Base-by-base conservation (phyloP, 768 basidiomycete genomes). In the Kwoniella shandongensis region DNA sequence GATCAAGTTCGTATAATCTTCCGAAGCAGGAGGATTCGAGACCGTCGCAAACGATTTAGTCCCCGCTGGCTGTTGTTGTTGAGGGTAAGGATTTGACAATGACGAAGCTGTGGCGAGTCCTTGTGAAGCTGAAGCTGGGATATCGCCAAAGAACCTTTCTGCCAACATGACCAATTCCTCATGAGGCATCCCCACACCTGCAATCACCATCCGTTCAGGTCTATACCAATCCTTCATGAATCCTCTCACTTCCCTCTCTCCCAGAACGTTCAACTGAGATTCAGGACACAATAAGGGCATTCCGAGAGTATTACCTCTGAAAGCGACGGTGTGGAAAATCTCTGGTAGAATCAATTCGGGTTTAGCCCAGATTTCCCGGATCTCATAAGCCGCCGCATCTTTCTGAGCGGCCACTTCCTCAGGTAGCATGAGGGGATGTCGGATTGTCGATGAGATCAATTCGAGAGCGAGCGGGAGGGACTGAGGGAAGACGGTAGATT, bases 331-430 rank as follows among this genome's bases (percentile, higher is more conserved):
- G 71, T 98, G 93, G 18, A 98, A 78, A 4, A 92, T 76, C 69
- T 99, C 94, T 1, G 94, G 92, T 13, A 99, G 80, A 56, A 93
- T 86, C 82, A 91, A 86, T 66, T 98, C 94, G 0, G 94, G 91
- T 76, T 97, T 97, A 40, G 83, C 80, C 66, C 77, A 83, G 58
- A 97, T 83, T 78, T 97, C 94, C 29, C 91, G 83, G 44, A 90
- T 82, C 77, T 99, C 96, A 69, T 94, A 99, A 17, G 83, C 82
- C 0, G 91, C 90, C 10, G 92, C 91, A 52, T 89, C 88, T 46
- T 87, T 83, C 72, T 94, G 90, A 4, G 83, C 83, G 25, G 85
- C 84, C 40, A 99, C 79, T 77, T 98, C 96, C 51, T 89, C 88
- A 0, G 80, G 77, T 18, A 83, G 76, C 74, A 96, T 85, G 1